Evolutionary conservation across 2,329 filamentous ascomycete genomes (phyloP).

Genomic region (Cladobotryum protrusum): DNA sequence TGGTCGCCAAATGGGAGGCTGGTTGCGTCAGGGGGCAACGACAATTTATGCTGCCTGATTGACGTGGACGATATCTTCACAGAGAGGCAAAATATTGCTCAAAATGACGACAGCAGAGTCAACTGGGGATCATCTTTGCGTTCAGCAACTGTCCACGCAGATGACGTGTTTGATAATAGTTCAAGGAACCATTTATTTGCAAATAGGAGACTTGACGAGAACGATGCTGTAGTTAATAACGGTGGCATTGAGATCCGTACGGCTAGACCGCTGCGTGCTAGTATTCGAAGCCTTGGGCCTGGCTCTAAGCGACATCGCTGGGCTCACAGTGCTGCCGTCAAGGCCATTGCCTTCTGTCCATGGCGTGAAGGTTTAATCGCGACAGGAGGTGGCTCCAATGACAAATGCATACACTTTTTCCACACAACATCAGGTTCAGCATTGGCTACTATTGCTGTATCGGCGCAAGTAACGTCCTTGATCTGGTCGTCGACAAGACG

Average conservation of each 20-base stretch:
- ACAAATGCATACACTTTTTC: slow-evolving; percentile 94
- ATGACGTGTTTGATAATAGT: background rate
- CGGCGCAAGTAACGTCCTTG: slow-evolving; percentile 86
- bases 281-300: slow-evolving; percentile 42
- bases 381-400: slow-evolving; percentile 87
- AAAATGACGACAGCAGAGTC: background rate
- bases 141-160: background rate
- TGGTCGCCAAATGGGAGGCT: slow-evolving; percentile 72
- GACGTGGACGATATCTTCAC: slow-evolving; percentile 55
- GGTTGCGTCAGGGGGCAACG: slow-evolving; percentile 87
- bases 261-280: slow-evolving; percentile 24
- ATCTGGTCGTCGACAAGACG: slow-evolving; percentile 81
- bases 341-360: slow-evolving; percentile 93
- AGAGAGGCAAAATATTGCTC: slow-evolving; percentile 4
- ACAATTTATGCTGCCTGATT: slow-evolving; percentile 83
- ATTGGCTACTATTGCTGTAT: slow-evolving; percentile 85
- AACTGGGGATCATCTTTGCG: slow-evolving; percentile 2
- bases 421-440: slow-evolving; percentile 77
- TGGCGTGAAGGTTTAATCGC: slow-evolving; percentile 86
- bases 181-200: background rate
- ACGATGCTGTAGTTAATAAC: slow-evolving; percentile 5
- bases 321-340: slow-evolving; percentile 80
- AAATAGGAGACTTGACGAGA: background rate
- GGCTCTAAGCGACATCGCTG: slow-evolving; percentile 65
- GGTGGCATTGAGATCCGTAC: slow-evolving; percentile 23